phyloP scores from a whole-genome alignment of 495 filamentous ascomycete species.

The Neurospora intermedia region DNA sequence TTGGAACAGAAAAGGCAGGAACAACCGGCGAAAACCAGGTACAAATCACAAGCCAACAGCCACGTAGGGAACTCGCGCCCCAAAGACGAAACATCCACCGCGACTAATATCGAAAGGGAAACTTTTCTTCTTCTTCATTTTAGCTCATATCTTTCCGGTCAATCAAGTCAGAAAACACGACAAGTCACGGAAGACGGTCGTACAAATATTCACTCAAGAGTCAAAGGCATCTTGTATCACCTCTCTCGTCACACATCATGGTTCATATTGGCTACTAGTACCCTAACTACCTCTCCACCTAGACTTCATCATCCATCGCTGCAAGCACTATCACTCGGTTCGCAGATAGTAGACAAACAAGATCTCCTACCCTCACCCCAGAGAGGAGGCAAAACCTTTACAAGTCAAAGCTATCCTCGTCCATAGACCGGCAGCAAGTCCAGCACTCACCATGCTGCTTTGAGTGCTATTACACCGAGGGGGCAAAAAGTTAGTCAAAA shows the following conservation, averaged over 20 bases:
- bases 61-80: background rate
- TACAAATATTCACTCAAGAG: background rate
- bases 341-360: background rate
- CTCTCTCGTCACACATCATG: background rate
- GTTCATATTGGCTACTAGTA: background rate
- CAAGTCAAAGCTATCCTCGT: background rate
- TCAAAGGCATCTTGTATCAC: background rate
- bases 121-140: background rate
- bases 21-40: background rate
- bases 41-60: background rate
- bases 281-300: background rate
- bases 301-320: background rate
- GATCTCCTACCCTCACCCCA: background rate
- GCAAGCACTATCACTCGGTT: too few species aligned
- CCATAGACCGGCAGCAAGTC: background rate
- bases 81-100: background rate
- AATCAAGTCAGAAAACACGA: background rate
- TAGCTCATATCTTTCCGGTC: too few species aligned
- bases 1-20: background rate
- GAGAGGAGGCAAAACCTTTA: background rate
- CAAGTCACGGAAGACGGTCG: background rate
- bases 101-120: background rate
- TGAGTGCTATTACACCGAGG: background rate
- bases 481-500: too few species aligned
- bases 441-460: background rate